Percentiles rank a stretch among this genome's conserved stretches.
phyloP scores from a whole-genome alignment of 1,284 basidiomycete genomes.

The Cerioporus squamosus region DNA sequence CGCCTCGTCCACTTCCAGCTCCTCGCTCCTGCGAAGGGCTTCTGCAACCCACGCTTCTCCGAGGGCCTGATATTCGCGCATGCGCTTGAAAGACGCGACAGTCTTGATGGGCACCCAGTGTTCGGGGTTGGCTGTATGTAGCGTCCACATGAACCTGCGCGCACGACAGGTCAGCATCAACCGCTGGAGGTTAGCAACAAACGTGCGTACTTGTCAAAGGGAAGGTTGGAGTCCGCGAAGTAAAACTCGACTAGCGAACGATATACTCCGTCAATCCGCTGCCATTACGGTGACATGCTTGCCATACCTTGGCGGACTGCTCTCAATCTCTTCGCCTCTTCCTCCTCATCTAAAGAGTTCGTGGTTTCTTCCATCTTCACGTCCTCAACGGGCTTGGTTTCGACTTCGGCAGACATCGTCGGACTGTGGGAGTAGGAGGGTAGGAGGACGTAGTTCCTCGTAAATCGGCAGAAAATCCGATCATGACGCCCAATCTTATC shows the following conservation, averaged over 20 bases:
- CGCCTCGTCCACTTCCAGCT: slow-evolving; percentile 81
- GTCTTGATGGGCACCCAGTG: slow-evolving; percentile 94
- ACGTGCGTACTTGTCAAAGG: slow-evolving; percentile 81
- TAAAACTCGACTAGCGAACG: slow-evolving; percentile 89
- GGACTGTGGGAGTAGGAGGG: not conserved
- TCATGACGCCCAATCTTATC: slow-evolving; percentile 14
- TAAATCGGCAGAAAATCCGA: not conserved
- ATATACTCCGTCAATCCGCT: not conserved
- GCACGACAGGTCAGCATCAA: not conserved
- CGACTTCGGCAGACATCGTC: slow-evolving; percentile 10
- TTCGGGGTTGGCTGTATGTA: slow-evolving; percentile 76
- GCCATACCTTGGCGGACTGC: slow-evolving; percentile 52
- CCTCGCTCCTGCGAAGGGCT: slow-evolving; percentile 64
- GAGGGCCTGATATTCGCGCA: slow-evolving; percentile 72
- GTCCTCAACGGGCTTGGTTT: slow-evolving; percentile 4
- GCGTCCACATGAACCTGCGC: slow-evolving; percentile 91
- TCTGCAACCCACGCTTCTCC: slow-evolving; percentile 71
- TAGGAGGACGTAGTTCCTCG: not conserved
- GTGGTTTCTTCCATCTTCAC: slow-evolving; percentile 12
- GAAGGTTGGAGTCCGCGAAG: slow-evolving; percentile 95
- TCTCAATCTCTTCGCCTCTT: slow-evolving; percentile 42
- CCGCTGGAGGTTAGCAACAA: not conserved
- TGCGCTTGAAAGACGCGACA: slow-evolving; percentile 95
- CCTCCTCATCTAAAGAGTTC: slow-evolving; percentile 12
- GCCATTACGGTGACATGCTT: not conserved